Evolutionary conservation across 2,329 filamentous ascomycete genomes (phyloP).

Genomic region (Rutstroemia sydowiana): DNA sequence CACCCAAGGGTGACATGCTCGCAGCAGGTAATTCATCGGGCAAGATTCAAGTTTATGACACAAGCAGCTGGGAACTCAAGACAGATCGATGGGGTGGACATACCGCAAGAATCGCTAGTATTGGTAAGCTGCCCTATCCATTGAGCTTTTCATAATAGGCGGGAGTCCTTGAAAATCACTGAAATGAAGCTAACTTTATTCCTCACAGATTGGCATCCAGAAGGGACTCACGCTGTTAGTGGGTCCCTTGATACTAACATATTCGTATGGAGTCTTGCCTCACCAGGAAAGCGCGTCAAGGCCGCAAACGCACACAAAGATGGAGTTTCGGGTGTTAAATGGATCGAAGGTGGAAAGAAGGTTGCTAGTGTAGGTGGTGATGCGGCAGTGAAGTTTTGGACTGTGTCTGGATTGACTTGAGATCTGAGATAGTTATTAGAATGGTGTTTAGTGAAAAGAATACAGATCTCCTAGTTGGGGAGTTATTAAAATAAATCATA

Average conservation of each 20-base stretch:
- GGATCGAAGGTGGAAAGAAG: constrained; percentile 59
- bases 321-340: constrained; percentile 80
- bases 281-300: constrained; percentile 79
- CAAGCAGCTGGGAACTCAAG: constrained; percentile 58
- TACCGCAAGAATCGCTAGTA: constrained; percentile 57
- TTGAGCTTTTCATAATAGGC: no score
- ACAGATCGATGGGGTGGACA: constrained; percentile 75
- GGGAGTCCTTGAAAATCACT: not conserved
- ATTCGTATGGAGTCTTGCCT: constrained; percentile 80
- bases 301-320: constrained; percentile 90
- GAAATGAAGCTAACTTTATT: not conserved
- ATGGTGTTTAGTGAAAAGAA: no score
- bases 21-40: constrained; percentile 78
- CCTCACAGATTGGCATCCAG: constrained; percentile 60
- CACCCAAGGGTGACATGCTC: constrained; percentile 65
- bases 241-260: constrained; percentile 87
- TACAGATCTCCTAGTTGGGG: no score
- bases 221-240: constrained; percentile 71
- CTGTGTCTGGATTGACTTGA: constrained; percentile 49
- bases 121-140: constrained; percentile 28
- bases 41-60: constrained; percentile 78
- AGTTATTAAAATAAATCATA: no score
- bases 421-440: no score
- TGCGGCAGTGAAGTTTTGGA: constrained; percentile 88
- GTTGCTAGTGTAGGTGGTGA: constrained; percentile 79